Percentiles rank a stretch among this genome's conserved stretches.
phyloP scores from a whole-genome alignment of 768 basidiomycete genomes.

The Strobilomyces echinocephalus region DNA sequence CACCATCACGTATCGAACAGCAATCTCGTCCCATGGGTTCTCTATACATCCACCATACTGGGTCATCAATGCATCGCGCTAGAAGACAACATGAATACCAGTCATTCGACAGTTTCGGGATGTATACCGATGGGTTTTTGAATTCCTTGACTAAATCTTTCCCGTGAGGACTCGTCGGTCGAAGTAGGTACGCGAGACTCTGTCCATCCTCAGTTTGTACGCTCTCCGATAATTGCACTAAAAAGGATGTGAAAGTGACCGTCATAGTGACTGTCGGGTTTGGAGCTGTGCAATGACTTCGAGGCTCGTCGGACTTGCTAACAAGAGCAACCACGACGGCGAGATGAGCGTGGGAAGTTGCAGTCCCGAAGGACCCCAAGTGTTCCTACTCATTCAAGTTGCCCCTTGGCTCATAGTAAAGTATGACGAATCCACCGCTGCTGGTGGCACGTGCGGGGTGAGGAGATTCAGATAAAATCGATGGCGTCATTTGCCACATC shows the following conservation, averaged over 20 bases:
- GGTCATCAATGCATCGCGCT: conserved; percentile 18
- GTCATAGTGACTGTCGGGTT: conserved; percentile 23
- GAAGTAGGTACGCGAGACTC: conserved; percentile 67
- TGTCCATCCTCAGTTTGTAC: conserved; percentile 61
- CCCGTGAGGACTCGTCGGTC: conserved; percentile 72
- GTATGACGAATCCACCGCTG: no score
- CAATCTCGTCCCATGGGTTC: conserved; percentile 82
- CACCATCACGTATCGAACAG: conserved; percentile 75
- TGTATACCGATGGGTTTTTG: conserved; percentile 48
- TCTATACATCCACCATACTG: conserved; percentile 57
- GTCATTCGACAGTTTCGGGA: not conserved
- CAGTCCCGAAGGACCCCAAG: no score
- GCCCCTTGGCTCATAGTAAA: no score
- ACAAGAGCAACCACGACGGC: no score
- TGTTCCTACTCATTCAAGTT: no score
- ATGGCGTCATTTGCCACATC: not conserved
- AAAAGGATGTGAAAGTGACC: conserved; percentile 53
- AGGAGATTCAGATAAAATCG: not conserved
- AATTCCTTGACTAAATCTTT: conserved; percentile 73
- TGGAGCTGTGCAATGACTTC: not conserved
- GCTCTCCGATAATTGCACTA: conserved; percentile 57
- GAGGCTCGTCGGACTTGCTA: not conserved
- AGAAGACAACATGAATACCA: not conserved
- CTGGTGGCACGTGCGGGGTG: not conserved
- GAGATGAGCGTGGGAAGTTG: no score